Conservation (phyloP, 768 basidiomycete genomes). For the Kwoniella bestiolae region DNA sequence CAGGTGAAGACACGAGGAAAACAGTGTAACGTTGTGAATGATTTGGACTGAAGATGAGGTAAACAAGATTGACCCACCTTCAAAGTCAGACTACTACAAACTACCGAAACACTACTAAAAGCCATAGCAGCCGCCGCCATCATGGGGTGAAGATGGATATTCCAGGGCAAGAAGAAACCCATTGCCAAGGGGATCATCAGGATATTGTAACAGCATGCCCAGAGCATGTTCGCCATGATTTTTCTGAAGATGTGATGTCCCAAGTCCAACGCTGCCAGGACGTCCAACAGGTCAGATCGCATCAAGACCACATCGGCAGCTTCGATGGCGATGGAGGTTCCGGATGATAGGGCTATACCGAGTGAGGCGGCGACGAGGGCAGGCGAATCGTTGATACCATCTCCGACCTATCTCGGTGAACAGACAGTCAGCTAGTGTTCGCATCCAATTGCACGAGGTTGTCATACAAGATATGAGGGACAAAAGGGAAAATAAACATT, state of each 20-base stretch:
- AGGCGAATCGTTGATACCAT: conserved; percentile 98
- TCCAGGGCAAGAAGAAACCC: conserved; percentile 91
- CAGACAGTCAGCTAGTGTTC: not conserved
- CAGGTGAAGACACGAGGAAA: too few relatives aligned
- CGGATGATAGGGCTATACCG: conserved; percentile 93
- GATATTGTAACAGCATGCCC: conserved; percentile 94
- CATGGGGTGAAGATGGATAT: conserved; percentile 95
- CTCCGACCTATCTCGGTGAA: conserved; percentile 73
- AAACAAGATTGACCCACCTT: conserved; percentile 64
- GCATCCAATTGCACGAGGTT: too few relatives aligned
- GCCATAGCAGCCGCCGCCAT: conserved; percentile 99
- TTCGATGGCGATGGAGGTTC: conserved; percentile 96
- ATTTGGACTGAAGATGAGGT: too few relatives aligned
- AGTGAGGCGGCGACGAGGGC: conserved; percentile 94
- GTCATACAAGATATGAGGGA: too few relatives aligned
- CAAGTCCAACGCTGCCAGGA: conserved; percentile 92
- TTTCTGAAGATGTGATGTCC: conserved; percentile 84
- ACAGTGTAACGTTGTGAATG: too few relatives aligned
- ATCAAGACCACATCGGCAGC: conserved; percentile 98
- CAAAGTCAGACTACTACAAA: conserved; percentile 82
- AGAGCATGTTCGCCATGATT: conserved; percentile 89
- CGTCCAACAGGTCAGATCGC: conserved; percentile 94
- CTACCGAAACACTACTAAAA: conserved; percentile 93
- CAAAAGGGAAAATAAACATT: too few relatives aligned
- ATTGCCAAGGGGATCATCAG: conserved; percentile 95